Percentiles rank a stretch among this genome's conserved stretches.
phyloP scores from a whole-genome alignment of 768 basidiomycete species.

The Tricholoma sp. region DNA sequence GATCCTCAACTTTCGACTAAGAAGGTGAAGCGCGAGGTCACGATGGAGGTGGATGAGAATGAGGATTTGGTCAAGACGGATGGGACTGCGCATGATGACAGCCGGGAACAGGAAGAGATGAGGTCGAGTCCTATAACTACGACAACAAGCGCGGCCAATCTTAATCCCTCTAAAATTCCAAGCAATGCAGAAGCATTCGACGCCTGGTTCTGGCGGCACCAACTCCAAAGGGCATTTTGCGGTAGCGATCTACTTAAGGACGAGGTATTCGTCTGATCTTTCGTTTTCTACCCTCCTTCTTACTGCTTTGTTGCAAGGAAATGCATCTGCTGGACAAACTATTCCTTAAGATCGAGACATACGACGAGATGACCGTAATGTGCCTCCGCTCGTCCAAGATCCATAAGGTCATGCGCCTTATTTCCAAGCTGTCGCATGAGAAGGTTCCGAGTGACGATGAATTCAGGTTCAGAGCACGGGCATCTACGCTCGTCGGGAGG shows the following conservation, averaged over 20 bases:
- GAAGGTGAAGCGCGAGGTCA: not conserved
- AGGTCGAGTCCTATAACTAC: too few relatives aligned
- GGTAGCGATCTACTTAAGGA: not conserved
- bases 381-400: not conserved
- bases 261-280: not conserved
- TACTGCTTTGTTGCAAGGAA: not conserved
- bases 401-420: not conserved
- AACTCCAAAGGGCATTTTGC: not conserved
- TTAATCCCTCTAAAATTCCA: not conserved
- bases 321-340: not conserved
- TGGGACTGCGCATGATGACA: not conserved
- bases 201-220: not conserved
- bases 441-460: not conserved
- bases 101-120: not conserved
- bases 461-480: not conserved
- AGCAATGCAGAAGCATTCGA: not conserved
- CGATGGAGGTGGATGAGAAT: not conserved
- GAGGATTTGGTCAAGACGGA: too few relatives aligned
- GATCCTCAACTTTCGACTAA: not conserved
- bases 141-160: not conserved
- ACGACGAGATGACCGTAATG: not conserved
- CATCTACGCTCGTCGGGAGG: not conserved
- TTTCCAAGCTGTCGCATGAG: not conserved
- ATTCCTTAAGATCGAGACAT: not conserved
- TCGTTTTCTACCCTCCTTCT: not conserved